Conservation (phyloP, 2,329 filamentous ascomycete genomes). For the Aspergillus intermedius region DNA sequence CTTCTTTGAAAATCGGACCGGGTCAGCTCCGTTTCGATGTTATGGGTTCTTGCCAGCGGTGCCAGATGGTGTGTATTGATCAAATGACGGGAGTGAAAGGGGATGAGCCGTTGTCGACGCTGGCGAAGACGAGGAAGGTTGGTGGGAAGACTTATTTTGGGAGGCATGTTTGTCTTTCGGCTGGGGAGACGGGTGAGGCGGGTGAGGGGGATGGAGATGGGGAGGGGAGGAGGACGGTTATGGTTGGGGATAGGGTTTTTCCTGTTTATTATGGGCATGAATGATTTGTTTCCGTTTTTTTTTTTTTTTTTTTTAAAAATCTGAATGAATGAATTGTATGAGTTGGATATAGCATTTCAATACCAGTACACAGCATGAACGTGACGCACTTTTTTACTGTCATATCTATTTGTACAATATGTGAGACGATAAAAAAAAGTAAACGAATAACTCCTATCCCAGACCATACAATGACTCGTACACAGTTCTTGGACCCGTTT, state of each 20-base stretch:
- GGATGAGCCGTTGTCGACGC: slow-evolving; percentile 79
- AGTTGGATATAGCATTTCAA: neutral
- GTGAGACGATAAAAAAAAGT: slow-evolving; percentile 1
- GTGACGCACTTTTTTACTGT: neutral
- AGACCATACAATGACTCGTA: slow-evolving; percentile 9
- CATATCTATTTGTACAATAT: slow-evolving; percentile 17
- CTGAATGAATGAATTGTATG: neutral
- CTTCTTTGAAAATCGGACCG: slow-evolving; percentile 56
- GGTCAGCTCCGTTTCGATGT: slow-evolving; percentile 45
- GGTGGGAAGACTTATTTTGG: slow-evolving; percentile 87
- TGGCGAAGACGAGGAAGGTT: slow-evolving; percentile 78
- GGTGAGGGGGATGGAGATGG: slow-evolving; percentile 9
- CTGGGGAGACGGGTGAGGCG: slow-evolving; percentile 11
- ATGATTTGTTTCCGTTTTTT: neutral
- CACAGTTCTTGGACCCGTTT: slow-evolving; percentile 9
- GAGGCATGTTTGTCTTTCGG: slow-evolving; percentile 55
- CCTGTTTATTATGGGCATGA: slow-evolving; percentile 20
- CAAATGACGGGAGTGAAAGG: slow-evolving; percentile 71
- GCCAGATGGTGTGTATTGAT: slow-evolving; percentile 94
- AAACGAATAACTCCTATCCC: slow-evolving; percentile 10
- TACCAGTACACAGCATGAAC: neutral
- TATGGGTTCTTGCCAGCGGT: slow-evolving; percentile 77
- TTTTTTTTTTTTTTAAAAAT: no score
- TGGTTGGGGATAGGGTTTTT: slow-evolving; percentile 35
- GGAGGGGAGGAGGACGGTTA: slow-evolving; percentile 22